phyloP scores from a whole-genome alignment of 176 grass and related monocot genomes.

The Oryza nivara region DNA sequence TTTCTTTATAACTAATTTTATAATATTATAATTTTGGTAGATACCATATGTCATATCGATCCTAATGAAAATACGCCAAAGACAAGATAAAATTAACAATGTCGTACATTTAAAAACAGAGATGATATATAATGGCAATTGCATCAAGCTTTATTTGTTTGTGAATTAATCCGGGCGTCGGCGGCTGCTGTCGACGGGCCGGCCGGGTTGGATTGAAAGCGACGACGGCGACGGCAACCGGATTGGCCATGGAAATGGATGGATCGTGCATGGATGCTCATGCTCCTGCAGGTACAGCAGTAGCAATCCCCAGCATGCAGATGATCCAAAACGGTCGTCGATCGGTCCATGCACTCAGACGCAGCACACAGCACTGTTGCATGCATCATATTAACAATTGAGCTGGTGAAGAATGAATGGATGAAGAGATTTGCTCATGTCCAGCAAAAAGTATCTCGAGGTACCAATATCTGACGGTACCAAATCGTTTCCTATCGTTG shows the following conservation, averaged over 20 bases:
- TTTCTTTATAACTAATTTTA: no score
- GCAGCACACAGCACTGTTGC: neutral
- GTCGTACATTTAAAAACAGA: no score
- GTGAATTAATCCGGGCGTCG: neutral
- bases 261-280: neutral
- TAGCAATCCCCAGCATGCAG: neutral
- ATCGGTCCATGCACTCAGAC: no score
- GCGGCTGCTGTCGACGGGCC: neutral
- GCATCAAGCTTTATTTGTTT: neutral
- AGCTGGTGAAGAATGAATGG: neutral
- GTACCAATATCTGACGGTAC: no score
- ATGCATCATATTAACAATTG: neutral
- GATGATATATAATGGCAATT: neutral
- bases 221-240: neutral
- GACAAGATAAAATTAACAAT: no score
- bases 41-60: no score
- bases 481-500: no score
- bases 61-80: no score
- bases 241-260: neutral
- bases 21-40: no score
- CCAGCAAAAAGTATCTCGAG: no score
- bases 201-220: slow-evolving; percentile 15
- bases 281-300: neutral
- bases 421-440: no score
- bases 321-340: neutral